Conservation (phyloP, 257 asterid species). For the Hygrophila difformis region DNA sequence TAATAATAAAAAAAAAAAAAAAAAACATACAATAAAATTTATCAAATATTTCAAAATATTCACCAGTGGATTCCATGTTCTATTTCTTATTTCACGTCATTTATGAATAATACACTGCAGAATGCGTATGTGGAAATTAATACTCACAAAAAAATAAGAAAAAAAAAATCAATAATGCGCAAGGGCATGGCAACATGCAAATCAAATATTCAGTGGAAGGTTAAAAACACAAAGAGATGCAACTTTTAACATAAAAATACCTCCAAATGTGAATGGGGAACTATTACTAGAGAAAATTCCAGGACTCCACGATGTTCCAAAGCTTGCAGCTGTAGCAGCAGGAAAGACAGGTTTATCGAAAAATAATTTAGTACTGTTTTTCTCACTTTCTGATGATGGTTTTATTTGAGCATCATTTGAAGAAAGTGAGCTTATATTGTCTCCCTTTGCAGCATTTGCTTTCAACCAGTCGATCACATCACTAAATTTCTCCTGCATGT, state of each 20-base stretch:
- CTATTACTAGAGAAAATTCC: constrained; percentile 29
- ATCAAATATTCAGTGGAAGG: neutral
- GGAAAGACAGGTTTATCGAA: constrained; percentile 31
- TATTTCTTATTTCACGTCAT: neutral
- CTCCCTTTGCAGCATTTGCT: constrained; percentile 43
- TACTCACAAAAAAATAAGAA: neutral
- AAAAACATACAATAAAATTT: neutral
- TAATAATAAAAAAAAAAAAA: neutral
- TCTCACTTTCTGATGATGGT: constrained; percentile 16
- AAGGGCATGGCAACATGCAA: neutral
- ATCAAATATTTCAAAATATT: no score
- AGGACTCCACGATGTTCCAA: constrained; percentile 36
- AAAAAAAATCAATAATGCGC: neutral
- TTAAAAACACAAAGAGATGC: neutral
- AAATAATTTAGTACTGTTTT: constrained; percentile 20
- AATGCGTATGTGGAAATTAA: constrained; percentile 2
- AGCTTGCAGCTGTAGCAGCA: constrained; percentile 29
- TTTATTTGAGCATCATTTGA: constrained; percentile 29
- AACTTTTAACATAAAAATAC: constrained; percentile 19
- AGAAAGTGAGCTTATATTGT: constrained; percentile 18
- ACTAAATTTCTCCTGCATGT: constrained; percentile 76
- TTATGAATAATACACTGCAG: constrained; percentile 3
- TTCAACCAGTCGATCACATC: constrained; percentile 87
- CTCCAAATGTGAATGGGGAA: constrained; percentile 42
- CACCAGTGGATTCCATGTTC: no score